Evolutionary conservation across 495 filamentous ascomycete genomes (phyloP), one percentile per base, ranked within the genome.

Genomic region (Lasiosphaeria ovina): DNA sequence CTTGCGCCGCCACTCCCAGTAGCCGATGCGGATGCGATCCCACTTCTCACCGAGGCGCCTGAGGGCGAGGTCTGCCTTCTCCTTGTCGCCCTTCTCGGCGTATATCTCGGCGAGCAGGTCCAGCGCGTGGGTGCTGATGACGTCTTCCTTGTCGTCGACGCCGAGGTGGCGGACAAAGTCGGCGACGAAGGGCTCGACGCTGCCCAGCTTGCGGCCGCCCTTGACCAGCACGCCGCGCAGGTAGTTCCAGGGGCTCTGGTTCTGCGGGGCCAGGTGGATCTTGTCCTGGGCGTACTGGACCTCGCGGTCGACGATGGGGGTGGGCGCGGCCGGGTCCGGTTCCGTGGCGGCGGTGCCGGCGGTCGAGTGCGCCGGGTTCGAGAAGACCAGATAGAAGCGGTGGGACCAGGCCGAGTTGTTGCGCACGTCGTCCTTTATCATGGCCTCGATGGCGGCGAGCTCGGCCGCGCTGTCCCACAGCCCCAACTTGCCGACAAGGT

Each of bases 391-490:
- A 73, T 91, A 96, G 77, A 91, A 98, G 11, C 94, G 86, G 77
- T 98, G 95, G 64, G 92, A 95, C 94, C 94, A 98, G 36, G 93
- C 94, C 34, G 88, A 92, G 72, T 98, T 98, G 74, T 98, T 98
- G 64, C 91, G 81, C 54, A 98, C 86, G 73, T 98, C 94, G 9
- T 81, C 74, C 54, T 80, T 72, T 17, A 98, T 77, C 64, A 97
- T 80, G 3, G 60, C 62, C 65, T 96, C 87, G 53, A 90, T 77
- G 64, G 86, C 85, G 57, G 81, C 73, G 34, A 92, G 75, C 76
- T 98, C 94, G 9, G 62, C 75, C 3, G 60, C 60, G 54, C 61
- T 62, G 38, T 47, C 66, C 66, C 74, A 98, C 17, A 93, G 74
- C 17, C 77, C 78, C 68, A 98, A 90, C 65, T 91, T 89, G 36